Evolutionary conservation across 2,329 filamentous ascomycete species (phyloP).

Genomic region (Aspergillus texensis): DNA sequence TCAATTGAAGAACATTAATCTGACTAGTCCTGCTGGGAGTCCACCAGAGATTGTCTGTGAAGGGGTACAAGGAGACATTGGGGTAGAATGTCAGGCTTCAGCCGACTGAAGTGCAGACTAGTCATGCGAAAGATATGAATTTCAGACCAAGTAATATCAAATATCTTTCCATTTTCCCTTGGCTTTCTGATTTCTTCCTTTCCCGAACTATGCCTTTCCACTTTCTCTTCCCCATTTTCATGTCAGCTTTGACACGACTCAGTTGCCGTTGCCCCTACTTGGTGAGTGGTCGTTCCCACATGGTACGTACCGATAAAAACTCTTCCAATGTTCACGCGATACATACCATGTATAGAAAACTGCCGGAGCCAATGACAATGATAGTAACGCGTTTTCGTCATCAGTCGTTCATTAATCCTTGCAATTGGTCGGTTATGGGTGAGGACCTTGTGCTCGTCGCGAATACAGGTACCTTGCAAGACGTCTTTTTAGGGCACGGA

Average conservation of each 20-base stretch:
- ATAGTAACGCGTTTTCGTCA: neutral
- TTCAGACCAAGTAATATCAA: neutral
- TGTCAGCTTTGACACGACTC: neutral
- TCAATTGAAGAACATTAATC: slow-evolving; percentile 56
- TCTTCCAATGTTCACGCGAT: neutral
- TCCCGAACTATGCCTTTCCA: neutral
- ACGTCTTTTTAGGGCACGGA: neutral
- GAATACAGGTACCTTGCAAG: slow-evolving; percentile 5
- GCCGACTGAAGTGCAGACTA: neutral
- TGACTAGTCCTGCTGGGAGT: slow-evolving; percentile 54
- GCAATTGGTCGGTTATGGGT: neutral
- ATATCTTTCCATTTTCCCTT: neutral
- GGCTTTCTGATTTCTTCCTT: neutral
- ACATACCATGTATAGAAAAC: neutral
- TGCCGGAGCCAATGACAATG: neutral
- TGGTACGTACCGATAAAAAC: neutral
- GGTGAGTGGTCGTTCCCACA: neutral
- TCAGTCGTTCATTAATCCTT: neutral
- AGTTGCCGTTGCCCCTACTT: neutral
- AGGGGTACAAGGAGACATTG: slow-evolving; percentile 46
- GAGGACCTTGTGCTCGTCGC: neutral
- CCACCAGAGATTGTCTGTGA: slow-evolving; percentile 55
- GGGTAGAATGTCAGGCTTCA: slow-evolving; percentile 36
- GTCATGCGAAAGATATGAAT: neutral
- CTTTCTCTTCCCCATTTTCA: neutral